Evolutionary conservation across 1,284 basidiomycete species (phyloP), one percentile per base, ranked within the genome.

Genomic region (Boletus semigastroideus): DNA sequence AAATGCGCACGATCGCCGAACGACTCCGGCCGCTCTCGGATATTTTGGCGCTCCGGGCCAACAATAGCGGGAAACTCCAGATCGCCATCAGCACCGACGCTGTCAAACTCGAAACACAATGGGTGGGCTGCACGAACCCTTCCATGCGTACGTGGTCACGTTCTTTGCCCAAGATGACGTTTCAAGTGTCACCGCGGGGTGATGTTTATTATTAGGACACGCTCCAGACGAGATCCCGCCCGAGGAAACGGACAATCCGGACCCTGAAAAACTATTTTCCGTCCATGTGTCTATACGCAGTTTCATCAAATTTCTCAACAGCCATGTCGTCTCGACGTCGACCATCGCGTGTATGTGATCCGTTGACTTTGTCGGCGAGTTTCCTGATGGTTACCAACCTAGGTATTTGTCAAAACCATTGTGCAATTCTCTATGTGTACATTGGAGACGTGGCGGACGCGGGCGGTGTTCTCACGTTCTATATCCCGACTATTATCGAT

Each of bases 341-440:
- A 93, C 92, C 0, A 92, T 95, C 55, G 91, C 90, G 14, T 92
- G 92, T 93, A 62, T 53, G 84, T 63, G 34, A 37, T 48, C 28
- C 41, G 34, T 38, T 46, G 8, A 14, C 20, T 48, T 56, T 25
- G 7, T n/a, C 25, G 41, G 34, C 25, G 25, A 25, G 3, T 25
- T 16, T 43, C 41, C 25, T 28, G 28, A 55, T 12, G n/a, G 1
- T 14, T 44, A 10, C 51, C 44, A 25, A 40, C 46, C 19, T 57
- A 94, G 92, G 88, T 67, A 81, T 95, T 51, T 94, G 92, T 64
- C 84, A 89, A 63, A 79, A 85, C 49, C 87, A 94, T 59, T 94
- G 91, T 65, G 75, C 93, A 59, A 94, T 95, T 56, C 80, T 93
- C 38, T 94, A 94, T 59, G 91, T 94, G 36, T 94, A 94, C 64